Base-by-base conservation (phyloP, 306 rosid genomes). In the Medicago arabica region DNA sequence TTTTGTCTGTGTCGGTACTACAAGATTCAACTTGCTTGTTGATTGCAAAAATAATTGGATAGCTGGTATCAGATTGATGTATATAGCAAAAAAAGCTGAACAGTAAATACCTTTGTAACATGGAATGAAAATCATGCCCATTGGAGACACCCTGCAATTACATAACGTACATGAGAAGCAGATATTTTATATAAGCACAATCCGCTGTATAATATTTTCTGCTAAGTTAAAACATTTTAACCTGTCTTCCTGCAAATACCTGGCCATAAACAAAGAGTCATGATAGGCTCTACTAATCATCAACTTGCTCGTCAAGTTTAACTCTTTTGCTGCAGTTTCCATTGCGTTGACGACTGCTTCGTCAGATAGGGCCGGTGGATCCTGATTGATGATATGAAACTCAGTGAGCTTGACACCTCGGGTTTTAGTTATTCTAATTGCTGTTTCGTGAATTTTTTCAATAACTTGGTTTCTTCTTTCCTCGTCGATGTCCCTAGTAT, bases 231-330 rank as follows among this genome's bases (percentile, higher is more conserved):
- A 82, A 64, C 44, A 53, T 65, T 23, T 49, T 60, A 59, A 34
- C 18, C 71, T 75, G 53, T 74, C 73, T 67, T 78, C 78, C 49
- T 14, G 40, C 14, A 71, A 74, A 77, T 86, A 92, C 98, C 98
- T 88, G 75, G 96, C 95, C 98, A 92, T 92, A 80, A 92, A 95
- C 80, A 95, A 80, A 12, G 99, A 86, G 86, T 95, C 97, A 21
- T 92, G 99, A 86, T 92, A 92, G 59, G 99, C 99, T 83, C 99
- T 85, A 77, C 98, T 92, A 62, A 92, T 95, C 96, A 95, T 92
- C 72, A 87, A 77, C 80, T 95, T 95, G 96, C 89, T 88, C 0
- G 93, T 78, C 76, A 95, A 88, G 80, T 90, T 89, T 40, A 92
- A 86, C 80, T 87, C 97, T 70, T 78, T 83, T 57, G 97, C 80